Percentiles rank a stretch among this genome's conserved stretches.
Conservation (phyloP, 768 basidiomycete genomes). For the Russula emetica region DNA sequence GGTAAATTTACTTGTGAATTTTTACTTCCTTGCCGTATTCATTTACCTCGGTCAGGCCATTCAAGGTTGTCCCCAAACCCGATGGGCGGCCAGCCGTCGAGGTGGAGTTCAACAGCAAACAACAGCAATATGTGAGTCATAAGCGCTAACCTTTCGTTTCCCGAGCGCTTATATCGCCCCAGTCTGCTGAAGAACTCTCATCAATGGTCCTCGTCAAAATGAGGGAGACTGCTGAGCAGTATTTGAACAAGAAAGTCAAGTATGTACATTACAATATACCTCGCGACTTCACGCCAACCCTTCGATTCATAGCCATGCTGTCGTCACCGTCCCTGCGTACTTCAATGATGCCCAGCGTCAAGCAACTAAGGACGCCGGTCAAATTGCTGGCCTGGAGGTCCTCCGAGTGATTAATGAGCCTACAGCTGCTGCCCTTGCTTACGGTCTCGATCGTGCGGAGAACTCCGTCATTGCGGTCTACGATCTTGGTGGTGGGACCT, state of each 20-base stretch:
- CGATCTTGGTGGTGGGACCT: slow-evolving; percentile 96
- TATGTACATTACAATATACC: slow-evolving; percentile 44
- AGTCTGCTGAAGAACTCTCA: slow-evolving; percentile 84
- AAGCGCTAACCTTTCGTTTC: not conserved
- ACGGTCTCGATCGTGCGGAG: slow-evolving; percentile 81
- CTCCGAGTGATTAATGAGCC: slow-evolving; percentile 99
- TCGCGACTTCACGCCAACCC: not conserved
- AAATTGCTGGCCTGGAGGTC: slow-evolving; percentile 95
- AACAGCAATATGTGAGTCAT: slow-evolving; percentile 65
- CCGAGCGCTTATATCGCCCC: slow-evolving; percentile 26
- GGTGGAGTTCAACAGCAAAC: slow-evolving; percentile 84
- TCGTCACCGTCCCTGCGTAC: slow-evolving; percentile 95
- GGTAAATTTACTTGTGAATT: slow-evolving; percentile 43
- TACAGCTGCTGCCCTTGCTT: slow-evolving; percentile 96
- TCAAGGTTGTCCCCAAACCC: slow-evolving; percentile 64
- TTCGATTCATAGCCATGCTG: slow-evolving; percentile 58
- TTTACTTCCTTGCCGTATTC: not conserved
- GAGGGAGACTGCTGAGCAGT: slow-evolving; percentile 94
- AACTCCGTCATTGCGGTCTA: slow-evolving; percentile 95
- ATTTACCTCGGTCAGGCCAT: slow-evolving; percentile 52
- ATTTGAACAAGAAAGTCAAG: slow-evolving; percentile 89
- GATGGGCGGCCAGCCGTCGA: slow-evolving; percentile 78
- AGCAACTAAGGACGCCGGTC: slow-evolving; percentile 96
- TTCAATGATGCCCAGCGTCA: slow-evolving; percentile 99
- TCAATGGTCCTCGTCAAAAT: slow-evolving; percentile 90